Evolutionary conservation across 208 protist genomes (phyloP).

Genomic region (Giardia duodenalis): DNA sequence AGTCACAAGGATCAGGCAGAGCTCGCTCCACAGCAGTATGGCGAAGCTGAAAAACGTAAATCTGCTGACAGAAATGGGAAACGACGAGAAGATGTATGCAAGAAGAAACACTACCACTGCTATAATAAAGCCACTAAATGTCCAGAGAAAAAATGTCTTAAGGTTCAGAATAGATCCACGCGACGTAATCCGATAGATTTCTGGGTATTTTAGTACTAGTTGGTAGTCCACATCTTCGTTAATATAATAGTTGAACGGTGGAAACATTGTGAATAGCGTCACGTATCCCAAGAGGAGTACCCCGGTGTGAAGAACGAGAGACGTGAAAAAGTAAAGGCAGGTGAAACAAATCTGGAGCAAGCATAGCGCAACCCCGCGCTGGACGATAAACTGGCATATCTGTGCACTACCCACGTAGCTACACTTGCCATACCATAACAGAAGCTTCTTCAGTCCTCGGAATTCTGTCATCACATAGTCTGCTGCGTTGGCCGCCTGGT

Average conservation of each 20-base stretch:
- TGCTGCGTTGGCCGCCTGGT: slow-evolving; percentile 24
- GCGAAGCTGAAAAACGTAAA: not conserved
- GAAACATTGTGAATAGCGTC: not conserved
- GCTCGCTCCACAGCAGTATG: not conserved
- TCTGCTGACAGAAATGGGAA: not conserved
- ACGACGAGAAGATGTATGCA: not conserved
- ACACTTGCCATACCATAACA: slow-evolving; percentile 29
- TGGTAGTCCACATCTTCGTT: slow-evolving; percentile 18
- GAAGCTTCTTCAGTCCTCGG: slow-evolving; percentile 14
- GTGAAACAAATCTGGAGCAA: not conserved
- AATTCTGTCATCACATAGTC: slow-evolving; percentile 34
- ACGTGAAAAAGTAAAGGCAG: not conserved
- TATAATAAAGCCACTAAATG: not conserved
- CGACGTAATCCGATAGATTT: not conserved
- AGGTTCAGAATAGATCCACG: not conserved
- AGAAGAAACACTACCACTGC: not conserved
- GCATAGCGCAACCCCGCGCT: not conserved
- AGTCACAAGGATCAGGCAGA: not conserved
- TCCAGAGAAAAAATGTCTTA: slow-evolving; percentile 19
- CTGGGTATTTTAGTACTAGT: not conserved
- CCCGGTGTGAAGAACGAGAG: not conserved
- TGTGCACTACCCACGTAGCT: not conserved
- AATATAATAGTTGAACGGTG: not conserved
- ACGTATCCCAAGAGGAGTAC: not conserved
- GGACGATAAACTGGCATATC: not conserved